phyloP scores from a whole-genome alignment of 495 filamentous ascomycete genomes.

The Cryomyces antarcticus region DNA sequence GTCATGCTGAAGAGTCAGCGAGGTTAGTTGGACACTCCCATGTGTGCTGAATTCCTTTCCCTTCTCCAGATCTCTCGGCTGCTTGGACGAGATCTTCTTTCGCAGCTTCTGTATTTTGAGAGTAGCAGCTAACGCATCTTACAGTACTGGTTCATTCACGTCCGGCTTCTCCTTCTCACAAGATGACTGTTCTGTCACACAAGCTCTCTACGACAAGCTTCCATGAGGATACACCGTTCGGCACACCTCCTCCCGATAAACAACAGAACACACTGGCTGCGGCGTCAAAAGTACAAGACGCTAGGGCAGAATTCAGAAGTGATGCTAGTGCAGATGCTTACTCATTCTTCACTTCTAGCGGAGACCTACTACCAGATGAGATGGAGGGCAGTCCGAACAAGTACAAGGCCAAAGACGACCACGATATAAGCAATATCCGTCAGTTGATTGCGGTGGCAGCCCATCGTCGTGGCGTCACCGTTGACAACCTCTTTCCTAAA shows the following conservation, averaged over 20 bases:
- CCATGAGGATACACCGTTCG: conserved; percentile 5
- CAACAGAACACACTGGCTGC: neutral
- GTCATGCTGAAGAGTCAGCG: conserved; percentile 6
- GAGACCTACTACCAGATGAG: conserved; percentile 17
- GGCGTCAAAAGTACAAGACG: neutral
- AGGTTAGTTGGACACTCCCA: conserved; percentile 6
- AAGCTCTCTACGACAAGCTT: conserved; percentile 4
- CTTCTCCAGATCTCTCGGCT: neutral
- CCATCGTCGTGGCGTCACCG: conserved; percentile 3
- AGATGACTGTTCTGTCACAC: conserved; percentile 13
- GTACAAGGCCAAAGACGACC: neutral
- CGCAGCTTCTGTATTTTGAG: too few species aligned
- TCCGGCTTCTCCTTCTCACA: conserved; percentile 11
- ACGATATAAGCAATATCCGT: conserved; percentile 7
- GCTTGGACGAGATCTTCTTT: too few species aligned
- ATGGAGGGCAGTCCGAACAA: neutral
- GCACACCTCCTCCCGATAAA: conserved; percentile 3
- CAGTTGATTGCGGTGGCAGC: conserved; percentile 6
- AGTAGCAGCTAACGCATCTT: neutral
- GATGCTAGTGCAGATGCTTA: conserved; percentile 2
- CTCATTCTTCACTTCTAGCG: conserved; percentile 13
- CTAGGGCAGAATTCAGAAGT: neutral
- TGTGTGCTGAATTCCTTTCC: neutral
- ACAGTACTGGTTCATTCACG: conserved; percentile 7
- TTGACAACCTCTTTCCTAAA: conserved; percentile 2